Conservation (phyloP, 805 yeast species). For the Ogataea parapolymorpha region DNA sequence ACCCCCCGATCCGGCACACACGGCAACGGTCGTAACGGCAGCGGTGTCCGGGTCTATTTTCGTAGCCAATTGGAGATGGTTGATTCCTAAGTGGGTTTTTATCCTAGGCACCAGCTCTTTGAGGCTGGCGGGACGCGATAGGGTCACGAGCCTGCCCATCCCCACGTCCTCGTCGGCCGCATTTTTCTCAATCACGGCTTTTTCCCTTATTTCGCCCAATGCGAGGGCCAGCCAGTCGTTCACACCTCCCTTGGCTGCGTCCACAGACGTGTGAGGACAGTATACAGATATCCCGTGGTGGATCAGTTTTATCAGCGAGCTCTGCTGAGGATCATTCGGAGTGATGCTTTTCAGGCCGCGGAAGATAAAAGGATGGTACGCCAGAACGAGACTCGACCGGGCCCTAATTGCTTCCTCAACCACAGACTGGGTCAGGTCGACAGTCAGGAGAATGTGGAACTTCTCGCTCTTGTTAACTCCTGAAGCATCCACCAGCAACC, state of each 20-base stretch:
- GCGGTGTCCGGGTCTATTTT: constrained; percentile 25
- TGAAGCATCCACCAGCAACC: constrained; percentile 71
- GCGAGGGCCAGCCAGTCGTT: constrained; percentile 86
- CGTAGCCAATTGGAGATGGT: constrained; percentile 61
- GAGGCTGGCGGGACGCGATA: constrained; percentile 43
- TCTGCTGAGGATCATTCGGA: constrained; percentile 70
- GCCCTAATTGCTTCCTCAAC: constrained; percentile 75
- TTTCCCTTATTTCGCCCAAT: constrained; percentile 27
- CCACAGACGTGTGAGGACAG: constrained; percentile 95
- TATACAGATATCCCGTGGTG: constrained; percentile 83
- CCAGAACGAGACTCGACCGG: constrained; percentile 59
- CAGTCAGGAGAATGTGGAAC: constrained; percentile 57
- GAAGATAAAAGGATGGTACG: constrained; percentile 95
- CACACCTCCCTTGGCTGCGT: constrained; percentile 89
- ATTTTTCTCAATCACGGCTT: constrained; percentile 44
- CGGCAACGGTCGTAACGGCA: constrained; percentile 56
- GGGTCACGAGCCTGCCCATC: constrained; percentile 69
- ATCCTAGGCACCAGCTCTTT: constrained; percentile 44
- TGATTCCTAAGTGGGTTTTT: constrained; percentile 51
- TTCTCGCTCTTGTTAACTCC: constrained; percentile 16
- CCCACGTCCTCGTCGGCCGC: constrained; percentile 56
- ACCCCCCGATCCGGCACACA: constrained; percentile 96
- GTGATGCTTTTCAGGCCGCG: constrained; percentile 76
- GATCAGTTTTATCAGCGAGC: constrained; percentile 66
- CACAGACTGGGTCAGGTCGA: constrained; percentile 81